Evolutionary conservation across 2,329 filamentous ascomycete genomes (phyloP).

Genomic region (Nigrospora osmanthi): DNA sequence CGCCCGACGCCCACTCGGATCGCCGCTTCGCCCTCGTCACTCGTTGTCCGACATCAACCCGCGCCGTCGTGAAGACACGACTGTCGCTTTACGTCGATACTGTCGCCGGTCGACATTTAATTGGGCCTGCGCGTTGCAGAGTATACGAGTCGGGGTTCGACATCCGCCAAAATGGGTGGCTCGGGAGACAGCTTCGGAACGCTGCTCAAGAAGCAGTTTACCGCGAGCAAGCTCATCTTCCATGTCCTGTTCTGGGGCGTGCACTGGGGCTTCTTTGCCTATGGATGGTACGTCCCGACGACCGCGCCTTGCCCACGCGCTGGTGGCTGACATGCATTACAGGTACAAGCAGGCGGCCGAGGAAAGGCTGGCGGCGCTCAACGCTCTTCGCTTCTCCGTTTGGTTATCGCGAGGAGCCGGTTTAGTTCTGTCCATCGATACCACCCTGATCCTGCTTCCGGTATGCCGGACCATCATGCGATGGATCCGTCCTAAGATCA

Average conservation of each 20-base stretch:
- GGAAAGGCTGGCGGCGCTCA: conserved; percentile 63
- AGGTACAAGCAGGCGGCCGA: conserved; percentile 76
- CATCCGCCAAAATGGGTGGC: conserved; percentile 29
- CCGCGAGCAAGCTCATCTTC: conserved; percentile 65
- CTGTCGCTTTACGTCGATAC: conserved; percentile 16
- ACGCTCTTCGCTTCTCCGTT: conserved; percentile 77
- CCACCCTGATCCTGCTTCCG: conserved; percentile 80
- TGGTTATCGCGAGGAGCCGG: conserved; percentile 95
- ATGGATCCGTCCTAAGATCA: conserved; percentile 76
- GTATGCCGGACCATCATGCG: conserved; percentile 90
- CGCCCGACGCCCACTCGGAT: neutral
- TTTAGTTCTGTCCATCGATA: conserved; percentile 75
- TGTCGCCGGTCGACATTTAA: conserved; percentile 51
- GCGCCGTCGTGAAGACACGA: conserved; percentile 3
- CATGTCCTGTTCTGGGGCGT: conserved; percentile 74
- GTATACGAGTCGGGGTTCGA: conserved; percentile 21
- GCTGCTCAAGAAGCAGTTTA: conserved; percentile 57
- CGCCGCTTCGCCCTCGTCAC: neutral
- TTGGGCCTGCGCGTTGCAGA: conserved; percentile 13
- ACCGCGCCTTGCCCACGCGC: neutral
- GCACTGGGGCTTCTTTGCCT: conserved; percentile 72
- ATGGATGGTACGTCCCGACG: conserved; percentile 65
- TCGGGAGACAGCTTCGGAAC: conserved; percentile 11
- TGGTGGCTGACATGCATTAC: conserved; percentile 3
- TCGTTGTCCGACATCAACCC: neutral